Conservation (phyloP, 441 rosid genomes). For the Eruca vesicaria region DNA sequence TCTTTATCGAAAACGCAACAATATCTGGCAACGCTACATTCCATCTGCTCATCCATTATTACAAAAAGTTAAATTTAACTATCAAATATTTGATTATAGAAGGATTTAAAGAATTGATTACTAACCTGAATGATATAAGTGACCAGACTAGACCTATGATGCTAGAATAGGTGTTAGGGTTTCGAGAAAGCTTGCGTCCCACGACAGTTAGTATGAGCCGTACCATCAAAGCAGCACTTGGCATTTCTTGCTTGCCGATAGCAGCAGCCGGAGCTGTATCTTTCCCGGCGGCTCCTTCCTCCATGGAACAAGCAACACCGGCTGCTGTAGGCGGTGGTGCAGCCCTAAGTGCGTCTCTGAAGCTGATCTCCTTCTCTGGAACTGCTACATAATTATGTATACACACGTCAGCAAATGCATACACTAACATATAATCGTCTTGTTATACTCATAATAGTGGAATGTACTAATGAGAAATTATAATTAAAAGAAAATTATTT, state of each 20-base stretch:
- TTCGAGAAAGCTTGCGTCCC: constrained; percentile 76
- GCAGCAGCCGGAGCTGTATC: constrained; percentile 28
- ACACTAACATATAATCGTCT: not conserved
- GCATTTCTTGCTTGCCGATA: constrained; percentile 52
- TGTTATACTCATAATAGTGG: not conserved
- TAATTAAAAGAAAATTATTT: not conserved
- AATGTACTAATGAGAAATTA: not conserved
- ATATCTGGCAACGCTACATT: constrained; percentile 63
- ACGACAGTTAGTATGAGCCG: constrained; percentile 64
- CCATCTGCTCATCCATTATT: constrained; percentile 48
- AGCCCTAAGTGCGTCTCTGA: constrained; percentile 50
- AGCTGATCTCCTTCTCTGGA: constrained; percentile 68
- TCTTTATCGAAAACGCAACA: constrained; percentile 59
- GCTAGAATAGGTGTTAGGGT: constrained; percentile 79
- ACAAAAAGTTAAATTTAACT: not conserved
- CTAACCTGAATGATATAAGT: constrained; percentile 71
- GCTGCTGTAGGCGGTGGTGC: constrained; percentile 21
- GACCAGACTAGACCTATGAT: constrained; percentile 74
- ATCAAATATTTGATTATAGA: not conserved
- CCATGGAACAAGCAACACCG: constrained; percentile 19
- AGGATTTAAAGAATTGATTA: not conserved
- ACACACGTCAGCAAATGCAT: constrained; percentile 5
- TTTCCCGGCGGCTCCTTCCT: constrained; percentile 34
- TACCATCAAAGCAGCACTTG: constrained; percentile 56
- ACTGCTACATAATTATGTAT: not conserved